Evolutionary conservation across 805 yeast genomes (phyloP).

Genomic region (Starmerella roubikii): DNA sequence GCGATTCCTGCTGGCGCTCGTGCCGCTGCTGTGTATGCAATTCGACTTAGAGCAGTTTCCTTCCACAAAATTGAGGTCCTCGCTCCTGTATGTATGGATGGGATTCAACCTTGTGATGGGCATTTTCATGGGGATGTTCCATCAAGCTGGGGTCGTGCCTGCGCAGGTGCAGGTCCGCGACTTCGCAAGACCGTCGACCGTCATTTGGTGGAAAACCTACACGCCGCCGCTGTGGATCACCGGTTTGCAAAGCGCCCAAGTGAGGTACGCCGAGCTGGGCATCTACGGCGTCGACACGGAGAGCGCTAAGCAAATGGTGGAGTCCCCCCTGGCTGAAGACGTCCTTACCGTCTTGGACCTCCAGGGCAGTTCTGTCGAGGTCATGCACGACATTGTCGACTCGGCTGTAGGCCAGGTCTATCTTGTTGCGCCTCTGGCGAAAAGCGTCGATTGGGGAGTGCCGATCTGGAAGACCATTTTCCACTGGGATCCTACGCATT

Average conservation of each 20-base stretch:
- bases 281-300: conserved; percentile 2
- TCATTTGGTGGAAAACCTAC: conserved; percentile 88
- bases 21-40: conserved; percentile 56
- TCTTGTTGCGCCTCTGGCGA: conserved; percentile 30
- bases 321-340: neutral
- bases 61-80: conserved; percentile 13
- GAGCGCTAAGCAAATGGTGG: neutral
- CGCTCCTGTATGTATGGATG: conserved; percentile 36
- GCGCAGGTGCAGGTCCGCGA: conserved; percentile 32
- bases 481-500: conserved; percentile 9
- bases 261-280: conserved; percentile 19
- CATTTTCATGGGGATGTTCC: conserved; percentile 61
- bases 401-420: conserved; percentile 9
- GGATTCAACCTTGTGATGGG: conserved; percentile 48
- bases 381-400: conserved; percentile 22
- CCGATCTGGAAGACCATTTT: conserved; percentile 20
- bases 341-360: conserved; percentile 31
- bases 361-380: conserved; percentile 33
- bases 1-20: conserved; percentile 67
- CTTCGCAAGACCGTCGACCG: conserved; percentile 23
- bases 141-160: conserved; percentile 82
- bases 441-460: neutral
- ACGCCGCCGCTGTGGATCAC: conserved; percentile 86
- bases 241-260: conserved; percentile 24
- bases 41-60: conserved; percentile 25